phyloP scores from a whole-genome alignment of 129 eudicot species.

The Flaveria sonorensis region DNA sequence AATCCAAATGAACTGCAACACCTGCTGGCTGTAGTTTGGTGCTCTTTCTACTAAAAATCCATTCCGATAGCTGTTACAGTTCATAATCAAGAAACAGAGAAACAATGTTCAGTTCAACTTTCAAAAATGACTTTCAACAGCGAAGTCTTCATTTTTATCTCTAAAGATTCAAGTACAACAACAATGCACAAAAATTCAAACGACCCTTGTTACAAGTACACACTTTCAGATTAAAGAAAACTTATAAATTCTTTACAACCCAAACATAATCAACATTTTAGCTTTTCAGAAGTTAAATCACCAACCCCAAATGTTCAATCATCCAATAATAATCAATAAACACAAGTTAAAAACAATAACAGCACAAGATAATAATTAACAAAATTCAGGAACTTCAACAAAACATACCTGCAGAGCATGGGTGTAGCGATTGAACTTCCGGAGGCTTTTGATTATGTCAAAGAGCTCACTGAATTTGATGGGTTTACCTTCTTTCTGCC shows the following conservation, averaged over 20 bases:
- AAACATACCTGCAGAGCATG: conserved; percentile 53
- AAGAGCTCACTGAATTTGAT: conserved; percentile 24
- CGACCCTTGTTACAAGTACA: conserved; percentile 7
- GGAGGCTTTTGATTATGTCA: conserved; percentile 40
- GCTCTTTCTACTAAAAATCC: conserved; percentile 54
- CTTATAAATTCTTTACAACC: neutral
- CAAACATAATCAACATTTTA: neutral
- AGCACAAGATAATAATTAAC: too few species aligned
- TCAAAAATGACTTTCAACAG: neutral
- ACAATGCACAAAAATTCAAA: neutral
- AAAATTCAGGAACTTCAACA: too few species aligned
- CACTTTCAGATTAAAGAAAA: neutral
- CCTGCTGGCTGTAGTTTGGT: conserved; percentile 31
- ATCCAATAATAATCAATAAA: conserved; percentile 1
- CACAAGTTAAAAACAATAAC: neutral
- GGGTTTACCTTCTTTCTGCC: conserved; percentile 43
- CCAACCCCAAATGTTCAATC: neutral
- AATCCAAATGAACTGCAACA: conserved; percentile 45
- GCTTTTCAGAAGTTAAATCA: neutral
- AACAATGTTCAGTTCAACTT: neutral
- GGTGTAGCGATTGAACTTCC: conserved; percentile 40
- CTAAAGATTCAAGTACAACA: neutral
- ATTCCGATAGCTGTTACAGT: conserved; percentile 56
- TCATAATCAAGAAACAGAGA: neutral
- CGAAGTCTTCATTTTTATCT: neutral